Percentiles rank a stretch among this genome's conserved stretches.
Conservation (phyloP, 805 yeast genomes). For the Saccharomycopsis capsularis region DNA sequence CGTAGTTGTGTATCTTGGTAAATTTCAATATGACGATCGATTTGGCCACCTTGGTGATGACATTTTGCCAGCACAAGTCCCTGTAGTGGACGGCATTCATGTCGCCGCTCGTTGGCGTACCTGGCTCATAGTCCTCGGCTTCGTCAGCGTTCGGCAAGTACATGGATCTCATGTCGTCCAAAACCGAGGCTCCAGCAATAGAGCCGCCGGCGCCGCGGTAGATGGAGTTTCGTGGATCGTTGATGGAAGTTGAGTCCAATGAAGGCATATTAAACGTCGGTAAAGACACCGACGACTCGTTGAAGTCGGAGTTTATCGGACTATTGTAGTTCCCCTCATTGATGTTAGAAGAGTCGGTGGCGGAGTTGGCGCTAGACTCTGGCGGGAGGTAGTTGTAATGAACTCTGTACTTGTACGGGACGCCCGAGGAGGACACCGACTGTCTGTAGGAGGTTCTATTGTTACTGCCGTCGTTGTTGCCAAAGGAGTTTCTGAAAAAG, state of each 20-base stretch:
- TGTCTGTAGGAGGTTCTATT: constrained; percentile 3
- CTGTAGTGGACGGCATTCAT: constrained; percentile 22
- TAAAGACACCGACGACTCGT: constrained; percentile 21
- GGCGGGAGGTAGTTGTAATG: constrained; percentile 12
- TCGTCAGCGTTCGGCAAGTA: constrained; percentile 20
- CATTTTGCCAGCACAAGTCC: constrained; percentile 22
- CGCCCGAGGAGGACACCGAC: neutral
- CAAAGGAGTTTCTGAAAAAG: constrained; percentile 5
- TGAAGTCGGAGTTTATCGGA: constrained; percentile 21
- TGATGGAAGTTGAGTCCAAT: constrained; percentile 19
- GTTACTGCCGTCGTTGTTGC: neutral
- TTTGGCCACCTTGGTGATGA: constrained; percentile 21
- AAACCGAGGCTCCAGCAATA: constrained; percentile 19
- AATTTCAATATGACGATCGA: constrained; percentile 22
- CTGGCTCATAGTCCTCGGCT: constrained; percentile 20
- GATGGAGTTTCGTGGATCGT: constrained; percentile 19
- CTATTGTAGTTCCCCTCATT: constrained; percentile 19
- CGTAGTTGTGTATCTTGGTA: constrained; percentile 21
- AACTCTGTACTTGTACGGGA: constrained; percentile 8
- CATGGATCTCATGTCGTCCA: constrained; percentile 21
- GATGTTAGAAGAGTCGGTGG: constrained; percentile 14
- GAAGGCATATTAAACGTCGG: constrained; percentile 22
- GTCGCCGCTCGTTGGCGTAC: constrained; percentile 21
- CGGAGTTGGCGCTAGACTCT: constrained; percentile 11
- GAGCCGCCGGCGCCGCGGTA: constrained; percentile 22